Conservation (phyloP, 2,329 filamentous ascomycete genomes). For the Hypocrella siamensis region DNA sequence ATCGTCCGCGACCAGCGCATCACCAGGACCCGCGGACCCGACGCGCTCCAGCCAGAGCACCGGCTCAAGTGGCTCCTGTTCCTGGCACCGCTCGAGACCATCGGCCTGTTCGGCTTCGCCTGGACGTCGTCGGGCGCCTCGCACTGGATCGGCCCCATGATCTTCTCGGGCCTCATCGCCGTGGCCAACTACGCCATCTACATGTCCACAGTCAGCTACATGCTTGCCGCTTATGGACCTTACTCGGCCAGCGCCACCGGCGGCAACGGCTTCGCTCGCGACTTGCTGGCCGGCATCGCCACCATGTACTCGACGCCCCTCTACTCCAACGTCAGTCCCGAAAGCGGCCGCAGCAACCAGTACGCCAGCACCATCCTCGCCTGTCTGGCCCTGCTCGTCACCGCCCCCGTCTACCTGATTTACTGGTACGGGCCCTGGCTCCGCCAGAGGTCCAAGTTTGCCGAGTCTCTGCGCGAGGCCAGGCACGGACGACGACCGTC, state of each 20-base stretch:
- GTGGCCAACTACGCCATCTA: constrained; percentile 61
- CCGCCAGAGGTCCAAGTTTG: constrained; percentile 45
- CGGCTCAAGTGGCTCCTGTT: constrained; percentile 49
- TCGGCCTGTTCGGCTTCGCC: constrained; percentile 54
- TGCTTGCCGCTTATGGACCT: constrained; percentile 55
- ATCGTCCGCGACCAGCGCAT: constrained; percentile 27
- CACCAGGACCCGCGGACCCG: constrained; percentile 31
- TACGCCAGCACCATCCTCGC: constrained; percentile 48
- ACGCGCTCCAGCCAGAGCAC: constrained; percentile 47
- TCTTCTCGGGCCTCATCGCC: constrained; percentile 26
- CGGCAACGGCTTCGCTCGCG: constrained; percentile 57
- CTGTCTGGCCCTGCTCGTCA: constrained; percentile 42
- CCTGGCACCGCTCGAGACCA: constrained; percentile 40
- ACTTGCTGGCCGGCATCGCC: constrained; percentile 56
- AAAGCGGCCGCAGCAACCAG: constrained; percentile 33
- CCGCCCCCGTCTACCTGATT: constrained; percentile 46
- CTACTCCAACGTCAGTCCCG: constrained; percentile 36
- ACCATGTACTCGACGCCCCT: constrained; percentile 51
- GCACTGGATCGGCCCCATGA: constrained; percentile 51
- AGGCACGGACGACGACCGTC: neutral
- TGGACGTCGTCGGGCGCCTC: constrained; percentile 45
- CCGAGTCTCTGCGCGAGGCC: constrained; percentile 22
- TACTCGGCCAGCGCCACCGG: constrained; percentile 61
- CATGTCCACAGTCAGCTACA: constrained; percentile 63
- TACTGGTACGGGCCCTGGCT: constrained; percentile 47